Evolutionary conservation across 2,329 filamentous ascomycete species (phyloP), one percentile per base, ranked within the genome.

Genomic region (Sarocladium oryzae): DNA sequence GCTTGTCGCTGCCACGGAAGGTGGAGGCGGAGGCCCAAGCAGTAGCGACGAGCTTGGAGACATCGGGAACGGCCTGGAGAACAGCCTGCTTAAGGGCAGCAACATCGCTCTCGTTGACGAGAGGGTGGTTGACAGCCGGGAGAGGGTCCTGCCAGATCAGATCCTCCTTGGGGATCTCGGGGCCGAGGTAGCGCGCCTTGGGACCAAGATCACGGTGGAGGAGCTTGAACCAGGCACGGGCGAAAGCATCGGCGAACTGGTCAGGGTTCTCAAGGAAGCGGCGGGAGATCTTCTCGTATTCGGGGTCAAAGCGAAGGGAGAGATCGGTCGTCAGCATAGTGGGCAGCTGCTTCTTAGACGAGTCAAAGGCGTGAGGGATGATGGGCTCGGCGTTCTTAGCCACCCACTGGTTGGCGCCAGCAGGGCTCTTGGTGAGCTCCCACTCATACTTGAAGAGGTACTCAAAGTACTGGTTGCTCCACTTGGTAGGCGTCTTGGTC

Each of bases 181-280:
- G 86, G 26, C 87, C 87, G 43, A 89, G 61, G 74, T 86, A 90
- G 63, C 84, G 85, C 21, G 76, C 64, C 51, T 79, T 73, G 38
- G 87, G 87, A 15, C 87, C 87, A 70, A 91, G 79, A 65, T 90
- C 87, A 71, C 87, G 86, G 72, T 91, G 87, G 30, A 86, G 75
- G 37, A 91, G 78, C 80, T 91, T 90, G 79, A 88, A 91, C 87
- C 87, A 91, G 13, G 87, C 87, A 48, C 81, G 79, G 20, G 78
- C 74, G 61, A 90, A 91, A 8, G 78, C 82, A 54, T 89, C 81
- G 51, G 75, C 76, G 35, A 90, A 76, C 72, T 88, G 69, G 41
- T 86, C 76, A 2, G 84, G 84, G 69, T 90, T 71, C 57, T 82
- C 79, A 43, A 85, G 71, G 78, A 82, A 90, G 60, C 76, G 78